Evolutionary conservation across 192 early-diverging fungal species (phyloP), one percentile per base, ranked within the genome.

Genomic region (Coemansia sp.): DNA sequence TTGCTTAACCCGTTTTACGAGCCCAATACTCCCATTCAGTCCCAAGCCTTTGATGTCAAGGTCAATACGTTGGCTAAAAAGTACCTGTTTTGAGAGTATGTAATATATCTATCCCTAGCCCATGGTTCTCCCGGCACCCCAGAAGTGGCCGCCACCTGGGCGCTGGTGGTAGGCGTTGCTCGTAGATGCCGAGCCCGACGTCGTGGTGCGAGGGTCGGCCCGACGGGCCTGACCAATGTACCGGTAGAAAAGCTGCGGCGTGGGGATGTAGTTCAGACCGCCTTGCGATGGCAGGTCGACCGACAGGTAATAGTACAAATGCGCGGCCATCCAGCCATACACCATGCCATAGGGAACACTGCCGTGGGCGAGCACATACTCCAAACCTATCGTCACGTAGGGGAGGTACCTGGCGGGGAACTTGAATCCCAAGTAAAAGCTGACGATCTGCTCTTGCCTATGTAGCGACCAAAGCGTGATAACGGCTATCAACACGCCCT

Each of bases 1-100:
- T 63, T 97, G 44, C 70, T 95, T 76, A 98, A 96, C 79, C 95
- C 96, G 16, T 97, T 98, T 62, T 95, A 90, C 67, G 90, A 94
- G 54, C 79, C 90, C 19, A 94, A 93, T 77, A 63, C 87, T n/a
- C 80, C 91, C 6, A 95, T 98, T 29, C 89, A 85, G 33, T 91
- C 89, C 9, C 68, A 87, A 36, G 73, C 85, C 8, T 97, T 98
- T 78, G 95, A 95, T 75, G 71, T 74, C 17, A 92, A 92, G 82
- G 90, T 98, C 29, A 84, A 87, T 41, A 77, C 84, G 21, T 73
- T 92, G 66, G 91, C 90, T 24, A 88, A 89, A 74, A 89, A 91
- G 71, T 89, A 90, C 68, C 82, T 98, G 63, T 91, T 86, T n/a
- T 77, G 40, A 61, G 13, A 39, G 0, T 39, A 27, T 36, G 51